These are phyloP conservation scores for Lichtheimia ornata DNA, from an alignment of 371 early-diverging fungal species.

Conservation along the genomic window DNA sequence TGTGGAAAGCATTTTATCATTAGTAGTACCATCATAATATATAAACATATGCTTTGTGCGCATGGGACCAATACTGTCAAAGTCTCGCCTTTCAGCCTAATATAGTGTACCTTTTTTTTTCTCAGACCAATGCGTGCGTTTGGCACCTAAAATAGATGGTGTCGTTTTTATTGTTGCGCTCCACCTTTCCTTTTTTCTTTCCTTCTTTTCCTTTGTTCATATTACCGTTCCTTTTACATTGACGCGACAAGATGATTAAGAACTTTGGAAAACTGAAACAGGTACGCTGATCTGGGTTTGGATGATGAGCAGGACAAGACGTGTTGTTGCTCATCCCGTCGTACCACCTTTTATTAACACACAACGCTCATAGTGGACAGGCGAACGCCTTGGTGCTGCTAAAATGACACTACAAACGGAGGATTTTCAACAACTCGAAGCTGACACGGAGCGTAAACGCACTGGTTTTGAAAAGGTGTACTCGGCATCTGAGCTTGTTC, in stretches of 20 bases:
- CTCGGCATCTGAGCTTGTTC: conserved; percentile 24
- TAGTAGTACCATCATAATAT: not conserved
- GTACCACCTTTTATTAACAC: not conserved
- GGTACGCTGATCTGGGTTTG: conserved; percentile 30
- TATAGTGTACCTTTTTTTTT: conserved; percentile 8
- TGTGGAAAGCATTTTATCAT: conserved; percentile 9
- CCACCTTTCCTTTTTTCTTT: conserved; percentile 3
- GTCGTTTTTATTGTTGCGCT: too few species aligned
- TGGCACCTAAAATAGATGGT: too few species aligned
- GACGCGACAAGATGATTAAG: conserved; percentile 49
- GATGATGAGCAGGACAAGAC: not conserved
- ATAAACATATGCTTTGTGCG: too few species aligned
- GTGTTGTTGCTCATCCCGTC: not conserved
- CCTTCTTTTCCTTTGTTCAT: conserved; percentile 15
- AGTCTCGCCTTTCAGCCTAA: too few species aligned
- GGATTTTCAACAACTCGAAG: conserved; percentile 43
- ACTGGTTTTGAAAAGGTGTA: conserved; percentile 40
- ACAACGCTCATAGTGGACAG: conserved; percentile 43
- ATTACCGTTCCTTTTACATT: conserved; percentile 9
- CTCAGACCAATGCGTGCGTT: not conserved
- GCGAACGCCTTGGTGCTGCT: conserved; percentile 50
- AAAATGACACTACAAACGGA: conserved; percentile 49
- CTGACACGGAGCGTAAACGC: conserved; percentile 32
- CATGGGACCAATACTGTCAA: too few species aligned
- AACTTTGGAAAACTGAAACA: conserved; percentile 74